Conservation (phyloP, 1,139 yeast genomes). For the Nematodospora anomalae region DNA sequence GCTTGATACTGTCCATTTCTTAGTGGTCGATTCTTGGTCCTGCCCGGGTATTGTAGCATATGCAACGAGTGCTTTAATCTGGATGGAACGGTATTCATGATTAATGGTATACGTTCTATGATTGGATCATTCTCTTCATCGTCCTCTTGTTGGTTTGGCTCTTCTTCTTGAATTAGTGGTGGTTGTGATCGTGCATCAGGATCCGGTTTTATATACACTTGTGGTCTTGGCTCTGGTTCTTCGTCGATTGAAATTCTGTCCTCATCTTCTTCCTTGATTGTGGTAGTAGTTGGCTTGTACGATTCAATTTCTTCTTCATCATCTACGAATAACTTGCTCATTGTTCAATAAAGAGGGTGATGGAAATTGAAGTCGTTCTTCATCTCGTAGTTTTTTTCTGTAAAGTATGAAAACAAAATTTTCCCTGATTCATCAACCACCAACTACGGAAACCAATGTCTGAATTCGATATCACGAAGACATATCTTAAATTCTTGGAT, state of each 20-base stretch:
- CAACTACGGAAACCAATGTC: conserved; percentile 2
- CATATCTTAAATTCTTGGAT: conserved; percentile 74
- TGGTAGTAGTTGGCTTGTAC: conserved; percentile 10
- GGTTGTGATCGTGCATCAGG: not conserved
- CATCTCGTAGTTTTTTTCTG: not conserved
- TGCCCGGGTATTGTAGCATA: conserved; percentile 70
- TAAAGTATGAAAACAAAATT: no score
- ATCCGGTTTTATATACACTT: not conserved
- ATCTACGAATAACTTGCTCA: conserved; percentile 15
- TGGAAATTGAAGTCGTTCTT: no score
- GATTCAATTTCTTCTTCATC: conserved; percentile 13
- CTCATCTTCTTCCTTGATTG: conserved; percentile 12
- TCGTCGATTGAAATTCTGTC: conserved; percentile 1
- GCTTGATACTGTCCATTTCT: conserved; percentile 46
- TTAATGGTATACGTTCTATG: conserved; percentile 72
- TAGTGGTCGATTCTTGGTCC: conserved; percentile 52
- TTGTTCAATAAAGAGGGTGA: no score
- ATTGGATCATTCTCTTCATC: conserved; percentile 68
- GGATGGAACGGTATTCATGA: conserved; percentile 25
- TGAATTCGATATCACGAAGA: conserved; percentile 71
- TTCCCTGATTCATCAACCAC: not conserved
- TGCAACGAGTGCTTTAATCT: conserved; percentile 28
- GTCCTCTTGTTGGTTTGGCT: conserved; percentile 13
- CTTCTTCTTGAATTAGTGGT: conserved; percentile 9
- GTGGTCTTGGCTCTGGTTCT: not conserved